phyloP scores from a whole-genome alignment of 257 asterid genomes.

The Solanum virginianum region DNA sequence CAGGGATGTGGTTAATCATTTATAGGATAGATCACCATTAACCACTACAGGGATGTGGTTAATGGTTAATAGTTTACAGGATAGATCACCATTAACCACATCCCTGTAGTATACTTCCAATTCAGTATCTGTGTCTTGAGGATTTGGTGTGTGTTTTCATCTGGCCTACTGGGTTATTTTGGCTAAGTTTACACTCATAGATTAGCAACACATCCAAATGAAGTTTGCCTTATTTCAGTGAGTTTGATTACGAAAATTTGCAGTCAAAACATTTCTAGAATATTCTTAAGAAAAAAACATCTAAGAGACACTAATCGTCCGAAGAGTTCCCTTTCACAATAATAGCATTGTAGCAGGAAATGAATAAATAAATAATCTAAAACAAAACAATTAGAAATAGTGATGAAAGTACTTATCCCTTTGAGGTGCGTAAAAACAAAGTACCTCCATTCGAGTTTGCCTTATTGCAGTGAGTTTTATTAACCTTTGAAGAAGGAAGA shows the following conservation, averaged over 20 bases:
- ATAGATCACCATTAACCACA: neutral
- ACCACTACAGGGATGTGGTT: no score
- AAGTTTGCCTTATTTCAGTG: no score
- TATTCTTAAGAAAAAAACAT: no score
- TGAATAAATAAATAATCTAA: neutral
- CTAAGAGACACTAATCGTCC: no score
- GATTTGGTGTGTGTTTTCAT: neutral
- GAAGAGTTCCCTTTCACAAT: neutral
- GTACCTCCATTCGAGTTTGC: constrained; percentile 64
- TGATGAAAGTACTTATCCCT: neutral
- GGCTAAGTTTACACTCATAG: neutral
- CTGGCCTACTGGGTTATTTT: neutral
- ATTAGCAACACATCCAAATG: no score
- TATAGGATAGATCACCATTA: no score
- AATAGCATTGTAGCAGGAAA: neutral
- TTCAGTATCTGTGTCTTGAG: neutral
- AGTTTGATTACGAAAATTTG: neutral
- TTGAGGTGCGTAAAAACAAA: neutral
- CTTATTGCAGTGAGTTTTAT: no score
- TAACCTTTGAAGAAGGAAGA: no score
- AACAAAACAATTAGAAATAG: neutral
- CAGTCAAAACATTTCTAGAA: neutral
- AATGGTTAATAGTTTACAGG: neutral
- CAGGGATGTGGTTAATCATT: no score
- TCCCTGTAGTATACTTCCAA: no score